Evolutionary conservation across 495 filamentous ascomycete genomes (phyloP).

Genomic region (Penicillium fimorum): DNA sequence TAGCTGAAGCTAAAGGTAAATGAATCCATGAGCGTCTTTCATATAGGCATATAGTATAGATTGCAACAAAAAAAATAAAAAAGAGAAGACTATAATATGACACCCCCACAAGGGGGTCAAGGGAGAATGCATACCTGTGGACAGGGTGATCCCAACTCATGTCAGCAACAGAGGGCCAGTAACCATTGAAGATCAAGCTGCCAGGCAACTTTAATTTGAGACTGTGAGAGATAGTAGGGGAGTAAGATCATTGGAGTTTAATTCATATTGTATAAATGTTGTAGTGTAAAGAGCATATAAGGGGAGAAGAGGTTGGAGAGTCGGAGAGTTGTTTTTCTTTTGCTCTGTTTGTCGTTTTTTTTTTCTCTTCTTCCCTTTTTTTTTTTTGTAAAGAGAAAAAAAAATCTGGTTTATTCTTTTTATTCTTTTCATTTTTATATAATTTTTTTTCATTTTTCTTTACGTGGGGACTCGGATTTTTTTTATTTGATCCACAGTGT

Average conservation of each 20-base stretch:
- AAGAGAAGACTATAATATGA: constrained; percentile 1
- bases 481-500: constrained; percentile 14
- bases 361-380: constrained; percentile 13
- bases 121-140: constrained; percentile 59
- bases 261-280: constrained; percentile 1
- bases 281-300: constrained; percentile 1
- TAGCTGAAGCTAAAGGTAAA: constrained; percentile 66
- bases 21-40: constrained; percentile 35
- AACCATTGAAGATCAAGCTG: constrained; percentile 44
- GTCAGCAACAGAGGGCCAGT: constrained; percentile 45
- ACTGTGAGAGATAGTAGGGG: constrained; percentile 22
- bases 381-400: constrained; percentile 8
- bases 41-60: background rate
- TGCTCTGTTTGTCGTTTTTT: constrained; percentile 39
- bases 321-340: constrained; percentile 42
- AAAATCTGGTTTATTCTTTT: constrained; percentile 20
- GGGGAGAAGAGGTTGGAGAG: constrained; percentile 9
- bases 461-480: constrained; percentile 24
- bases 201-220: constrained; percentile 39
- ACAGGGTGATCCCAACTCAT: constrained; percentile 77
- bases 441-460: constrained; percentile 7
- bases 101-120: constrained; percentile 26
- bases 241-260: constrained; percentile 1
- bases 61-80: constrained; percentile 1
- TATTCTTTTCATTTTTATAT: constrained; percentile 7